A percentile compares a stretch with the other conserved stretches of the same genome.
Evolutionary conservation across 441 rosid genomes (phyloP).

Genomic region (Cnidoscolus chayamansa): DNA sequence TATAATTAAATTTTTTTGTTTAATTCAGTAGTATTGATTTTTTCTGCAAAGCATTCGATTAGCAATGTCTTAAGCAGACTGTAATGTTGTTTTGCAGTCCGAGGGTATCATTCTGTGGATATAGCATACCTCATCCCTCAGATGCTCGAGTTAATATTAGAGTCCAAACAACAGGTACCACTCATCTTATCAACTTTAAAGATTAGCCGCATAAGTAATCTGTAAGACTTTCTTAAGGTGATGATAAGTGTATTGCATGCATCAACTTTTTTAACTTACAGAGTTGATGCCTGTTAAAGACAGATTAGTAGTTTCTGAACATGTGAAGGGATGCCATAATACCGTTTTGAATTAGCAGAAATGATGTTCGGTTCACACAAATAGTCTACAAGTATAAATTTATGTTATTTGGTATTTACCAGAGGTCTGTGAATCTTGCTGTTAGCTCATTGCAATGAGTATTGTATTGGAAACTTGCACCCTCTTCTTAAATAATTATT

Average conservation of each 20-base stretch:
- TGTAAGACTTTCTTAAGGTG: background rate
- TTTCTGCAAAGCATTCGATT: constrained; percentile 5
- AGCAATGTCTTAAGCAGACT: constrained; percentile 4
- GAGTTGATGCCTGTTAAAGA: background rate
- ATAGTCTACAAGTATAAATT: background rate
- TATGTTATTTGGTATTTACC: background rate
- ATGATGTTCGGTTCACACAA: background rate
- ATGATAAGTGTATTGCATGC: background rate
- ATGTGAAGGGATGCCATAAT: background rate
- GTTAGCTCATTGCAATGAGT: too few species aligned
- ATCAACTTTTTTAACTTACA: background rate
- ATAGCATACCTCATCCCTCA: constrained; percentile 95
- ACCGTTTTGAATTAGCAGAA: background rate
- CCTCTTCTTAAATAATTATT: background rate
- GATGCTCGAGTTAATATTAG: constrained; percentile 71
- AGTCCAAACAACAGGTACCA: constrained; percentile 87
- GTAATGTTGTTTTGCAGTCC: constrained; percentile 53
- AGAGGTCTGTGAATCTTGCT: background rate
- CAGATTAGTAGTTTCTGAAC: background rate
- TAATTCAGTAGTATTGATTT: background rate
- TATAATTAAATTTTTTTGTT: background rate
- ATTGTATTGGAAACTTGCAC: background rate
- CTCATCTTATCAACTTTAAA: background rate
- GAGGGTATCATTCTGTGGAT: constrained; percentile 62
- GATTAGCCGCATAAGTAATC: background rate